Evolutionary conservation across 192 early-diverging fungal genomes (phyloP), one percentile per base, ranked within the genome.

Genomic region (Rhizophagus clarus): DNA sequence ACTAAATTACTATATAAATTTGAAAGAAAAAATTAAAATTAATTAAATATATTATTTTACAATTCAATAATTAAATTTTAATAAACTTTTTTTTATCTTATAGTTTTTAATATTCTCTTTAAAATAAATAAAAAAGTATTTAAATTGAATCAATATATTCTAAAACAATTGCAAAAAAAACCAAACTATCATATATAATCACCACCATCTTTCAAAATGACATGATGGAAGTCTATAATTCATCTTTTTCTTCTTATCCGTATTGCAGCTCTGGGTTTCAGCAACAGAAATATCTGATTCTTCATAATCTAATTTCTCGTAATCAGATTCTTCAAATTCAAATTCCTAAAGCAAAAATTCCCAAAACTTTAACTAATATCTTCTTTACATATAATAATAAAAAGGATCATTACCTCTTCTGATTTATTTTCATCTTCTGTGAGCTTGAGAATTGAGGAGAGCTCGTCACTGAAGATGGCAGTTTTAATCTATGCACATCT

Each of bases 301-400:
- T 37, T 37, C 34, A 4, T 37, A 4, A 45, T 70, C 15, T 22
- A 20, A 45, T 34, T 45, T 10, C 2, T 71, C 69, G 22, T 0
- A n/a, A n/a, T 42, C 69, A 71, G 37, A 37, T 71, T 17, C 69
- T 4, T 71, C 69, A 26, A 1, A n/a, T 71, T 71, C 32, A 71
- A 20, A 42, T 71, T 45, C 32, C 69, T 71, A 71, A 71, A 20
- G 1, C 4, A 34, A 10, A 71, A 71, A 71, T 71, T 71, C 37
- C 22, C 26, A 71, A n/a, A 71, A 32, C 32, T 71, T 71, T 37
- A 71, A 0, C 32, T n/a, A 71, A 34, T 71, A 34, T 34, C 8
- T 10, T 34, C 22, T 71, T 0, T 37, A 45, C 40, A 71, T 71
- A 45, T 34, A 37, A 71, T 4, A 71, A n/a, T n/a, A 71, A 42